These are phyloP conservation scores for Microsporum audouinii DNA, from an alignment of 2,329 filamentous ascomycete genomes.

Conservation along the genomic window DNA sequence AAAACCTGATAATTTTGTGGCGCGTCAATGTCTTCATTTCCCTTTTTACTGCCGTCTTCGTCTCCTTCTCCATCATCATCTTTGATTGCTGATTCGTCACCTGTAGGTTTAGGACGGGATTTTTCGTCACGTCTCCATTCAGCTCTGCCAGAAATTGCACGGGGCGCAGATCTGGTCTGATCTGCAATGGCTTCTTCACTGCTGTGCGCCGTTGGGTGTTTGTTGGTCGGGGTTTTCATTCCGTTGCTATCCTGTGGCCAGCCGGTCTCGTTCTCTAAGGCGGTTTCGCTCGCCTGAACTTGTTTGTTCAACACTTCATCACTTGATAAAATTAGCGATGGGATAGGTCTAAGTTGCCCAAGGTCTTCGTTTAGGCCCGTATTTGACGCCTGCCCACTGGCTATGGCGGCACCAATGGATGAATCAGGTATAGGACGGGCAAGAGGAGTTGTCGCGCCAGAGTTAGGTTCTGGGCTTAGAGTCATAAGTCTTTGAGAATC, in stretches of 20 bases:
- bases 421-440: conserved; percentile 39
- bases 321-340: conserved; percentile 33
- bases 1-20: conserved; percentile 39
- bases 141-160: conserved; percentile 28
- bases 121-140: conserved; percentile 26
- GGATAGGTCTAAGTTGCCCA: conserved; percentile 31
- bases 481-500: conserved; percentile 24
- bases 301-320: conserved; percentile 13
- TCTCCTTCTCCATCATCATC: conserved; percentile 21
- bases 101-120: background rate
- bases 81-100: conserved; percentile 16
- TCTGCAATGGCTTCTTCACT: background rate
- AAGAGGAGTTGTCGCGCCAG: conserved; percentile 46
- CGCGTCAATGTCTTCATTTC: conserved; percentile 34
- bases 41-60: conserved; percentile 27
- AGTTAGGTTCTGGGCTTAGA: conserved; percentile 39
- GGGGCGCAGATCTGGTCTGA: conserved; percentile 27
- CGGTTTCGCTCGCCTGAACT: background rate
- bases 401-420: conserved; percentile 22
- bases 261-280: background rate
- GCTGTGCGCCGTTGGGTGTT: conserved; percentile 14
- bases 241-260: background rate
- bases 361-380: conserved; percentile 26
- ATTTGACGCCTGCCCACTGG: conserved; percentile 21
- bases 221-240: conserved; percentile 11